phyloP scores from a whole-genome alignment of 371 early-diverging fungal species.

The Mortierella sp. region DNA sequence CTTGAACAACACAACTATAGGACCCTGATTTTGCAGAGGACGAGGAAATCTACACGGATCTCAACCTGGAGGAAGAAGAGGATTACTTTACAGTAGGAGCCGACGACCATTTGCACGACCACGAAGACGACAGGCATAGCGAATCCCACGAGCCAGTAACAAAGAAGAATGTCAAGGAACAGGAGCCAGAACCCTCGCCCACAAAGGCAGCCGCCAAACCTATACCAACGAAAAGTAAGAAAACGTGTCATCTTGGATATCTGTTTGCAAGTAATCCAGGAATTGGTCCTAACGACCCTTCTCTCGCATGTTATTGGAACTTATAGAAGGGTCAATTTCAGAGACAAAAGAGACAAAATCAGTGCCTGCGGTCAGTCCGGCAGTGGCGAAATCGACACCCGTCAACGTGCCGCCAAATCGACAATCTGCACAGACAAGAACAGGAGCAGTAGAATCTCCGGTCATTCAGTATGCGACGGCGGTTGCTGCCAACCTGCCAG shows the following conservation, averaged over 20 bases:
- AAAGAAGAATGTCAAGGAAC: slow-evolving; percentile 57
- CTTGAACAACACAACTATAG: slow-evolving; percentile 21
- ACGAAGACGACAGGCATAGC: slow-evolving; percentile 37
- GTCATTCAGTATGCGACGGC: slow-evolving; percentile 51
- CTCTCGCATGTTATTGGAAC: background rate
- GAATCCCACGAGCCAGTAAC: slow-evolving; percentile 45
- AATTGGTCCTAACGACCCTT: background rate
- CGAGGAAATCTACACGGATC: slow-evolving; percentile 92
- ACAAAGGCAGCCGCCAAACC: slow-evolving; percentile 27
- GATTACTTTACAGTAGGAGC: slow-evolving; percentile 77
- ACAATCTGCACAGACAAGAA: slow-evolving; percentile 44
- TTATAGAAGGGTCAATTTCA: slow-evolving; percentile 37
- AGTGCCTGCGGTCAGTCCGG: slow-evolving; percentile 28
- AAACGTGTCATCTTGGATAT: background rate
- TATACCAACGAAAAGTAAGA: slow-evolving; percentile 52
- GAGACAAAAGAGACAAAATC: slow-evolving; percentile 52
- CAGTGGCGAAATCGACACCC: slow-evolving; percentile 34
- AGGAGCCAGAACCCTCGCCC: slow-evolving; percentile 55
- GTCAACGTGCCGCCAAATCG: slow-evolving; percentile 32
- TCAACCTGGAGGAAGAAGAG: slow-evolving; percentile 92
- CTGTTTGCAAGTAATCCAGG: too few species aligned
- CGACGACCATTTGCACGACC: slow-evolving; percentile 64
- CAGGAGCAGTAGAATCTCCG: slow-evolving; percentile 26
- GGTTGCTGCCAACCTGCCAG: slow-evolving; percentile 44
- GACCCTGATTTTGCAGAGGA: slow-evolving; percentile 94